phyloP scores from a whole-genome alignment of 2,329 filamentous ascomycete species.

The Bretziella fagacearum region DNA sequence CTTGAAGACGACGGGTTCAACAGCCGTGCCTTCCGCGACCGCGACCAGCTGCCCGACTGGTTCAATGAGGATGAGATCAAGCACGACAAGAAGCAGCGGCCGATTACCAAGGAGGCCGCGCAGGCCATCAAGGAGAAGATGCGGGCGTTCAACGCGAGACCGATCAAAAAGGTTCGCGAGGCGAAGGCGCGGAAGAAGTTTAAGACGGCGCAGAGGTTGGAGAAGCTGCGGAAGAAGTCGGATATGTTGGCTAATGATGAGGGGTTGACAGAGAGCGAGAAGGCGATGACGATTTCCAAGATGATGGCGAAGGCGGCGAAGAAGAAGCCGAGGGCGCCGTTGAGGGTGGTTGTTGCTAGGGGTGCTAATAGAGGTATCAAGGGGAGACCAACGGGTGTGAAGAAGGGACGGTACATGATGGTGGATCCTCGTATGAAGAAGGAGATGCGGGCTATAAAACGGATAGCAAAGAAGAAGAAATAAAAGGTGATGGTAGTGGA shows the following conservation, averaged over 20 bases:
- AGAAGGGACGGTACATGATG: constrained; percentile 91
- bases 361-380: constrained; percentile 72
- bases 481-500: constrained; percentile 17
- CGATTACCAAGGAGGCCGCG: constrained; percentile 82
- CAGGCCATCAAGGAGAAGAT: constrained; percentile 87
- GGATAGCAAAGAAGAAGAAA: constrained; percentile 54
- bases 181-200: constrained; percentile 95
- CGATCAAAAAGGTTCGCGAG: constrained; percentile 98
- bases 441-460: constrained; percentile 78
- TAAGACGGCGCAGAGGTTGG: constrained; percentile 73
- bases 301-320: constrained; percentile 67
- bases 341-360: constrained; percentile 77
- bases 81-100: constrained; percentile 71
- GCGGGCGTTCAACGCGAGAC: constrained; percentile 80
- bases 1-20: constrained; percentile 86
- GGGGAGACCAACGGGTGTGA: constrained; percentile 69
- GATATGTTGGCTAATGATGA: constrained; percentile 78
- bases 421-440: constrained; percentile 93
- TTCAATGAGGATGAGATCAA: constrained; percentile 82
- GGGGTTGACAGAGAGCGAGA: constrained; percentile 88
- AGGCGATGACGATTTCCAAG: constrained; percentile 67
- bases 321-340: constrained; percentile 69
- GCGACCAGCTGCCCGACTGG: constrained; percentile 89
- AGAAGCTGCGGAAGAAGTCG: constrained; percentile 96
- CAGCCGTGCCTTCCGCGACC: constrained; percentile 77